phyloP scores from a whole-genome alignment of 2,329 filamentous ascomycete species.

The Colletotrichum destructivum region DNA sequence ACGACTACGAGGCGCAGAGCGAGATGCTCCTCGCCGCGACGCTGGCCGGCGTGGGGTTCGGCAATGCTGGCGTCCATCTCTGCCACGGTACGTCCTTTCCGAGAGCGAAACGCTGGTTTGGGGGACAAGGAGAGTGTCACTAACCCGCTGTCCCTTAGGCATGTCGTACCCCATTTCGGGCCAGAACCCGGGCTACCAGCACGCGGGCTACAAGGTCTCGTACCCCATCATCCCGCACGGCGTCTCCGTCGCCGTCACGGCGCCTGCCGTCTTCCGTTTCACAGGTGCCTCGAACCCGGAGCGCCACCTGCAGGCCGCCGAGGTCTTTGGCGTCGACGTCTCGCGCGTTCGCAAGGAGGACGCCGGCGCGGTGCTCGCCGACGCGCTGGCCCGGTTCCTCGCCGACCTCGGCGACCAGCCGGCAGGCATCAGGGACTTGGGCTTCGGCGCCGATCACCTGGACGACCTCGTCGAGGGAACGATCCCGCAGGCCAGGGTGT shows the following conservation, averaged over 20 bases:
- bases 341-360: conserved; percentile 89
- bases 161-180: conserved; percentile 99
- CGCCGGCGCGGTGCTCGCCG: conserved; percentile 88
- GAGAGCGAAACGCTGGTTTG: neutral
- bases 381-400: conserved; percentile 87
- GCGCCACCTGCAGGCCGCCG: conserved; percentile 89
- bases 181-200: conserved; percentile 77
- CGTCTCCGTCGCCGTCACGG: conserved; percentile 93
- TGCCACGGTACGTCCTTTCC: conserved; percentile 67
- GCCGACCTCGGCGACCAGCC: conserved; percentile 91
- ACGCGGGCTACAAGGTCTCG: conserved; percentile 59
- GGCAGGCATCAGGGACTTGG: conserved; percentile 84
- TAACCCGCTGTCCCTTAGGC: conserved; percentile 59
- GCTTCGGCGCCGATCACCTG: conserved; percentile 83
- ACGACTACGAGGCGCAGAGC: conserved; percentile 92
- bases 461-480: conserved; percentile 93
- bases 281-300: conserved; percentile 93
- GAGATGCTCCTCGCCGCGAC: conserved; percentile 97
- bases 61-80: conserved; percentile 94
- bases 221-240: conserved; percentile 93
- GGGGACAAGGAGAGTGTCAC: neutral
- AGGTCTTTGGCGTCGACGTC: conserved; percentile 92
- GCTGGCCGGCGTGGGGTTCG: conserved; percentile 94
- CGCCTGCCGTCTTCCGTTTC: conserved; percentile 94
- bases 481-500: conserved; percentile 89